Evolutionary conservation across 108 stramenopile species (phyloP).

Genomic region (Poteriospumella lacustris): DNA sequence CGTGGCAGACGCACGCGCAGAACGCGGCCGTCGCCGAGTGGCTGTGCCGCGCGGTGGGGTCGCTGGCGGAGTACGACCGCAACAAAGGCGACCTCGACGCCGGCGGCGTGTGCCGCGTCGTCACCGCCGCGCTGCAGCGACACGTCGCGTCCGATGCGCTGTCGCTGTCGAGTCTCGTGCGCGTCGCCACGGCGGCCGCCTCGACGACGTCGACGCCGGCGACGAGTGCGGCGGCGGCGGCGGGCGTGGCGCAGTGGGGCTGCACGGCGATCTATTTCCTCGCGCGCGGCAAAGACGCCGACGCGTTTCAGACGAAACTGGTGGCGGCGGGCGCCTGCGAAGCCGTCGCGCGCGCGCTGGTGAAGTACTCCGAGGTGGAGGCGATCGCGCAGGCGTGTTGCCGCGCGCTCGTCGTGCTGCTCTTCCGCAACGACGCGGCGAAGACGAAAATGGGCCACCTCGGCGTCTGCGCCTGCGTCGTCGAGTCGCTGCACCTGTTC

Average conservation of each 20-base stretch:
- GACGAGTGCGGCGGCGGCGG: too few relatives aligned
- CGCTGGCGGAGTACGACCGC: not conserved
- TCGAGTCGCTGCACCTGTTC: conserved; percentile 8
- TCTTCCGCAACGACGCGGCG: not conserved
- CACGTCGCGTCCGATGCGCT: not conserved
- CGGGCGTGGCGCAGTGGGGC: conserved; percentile 9
- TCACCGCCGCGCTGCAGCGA: not conserved
- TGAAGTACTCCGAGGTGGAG: conserved; percentile 20
- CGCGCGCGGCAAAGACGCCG: not conserved
- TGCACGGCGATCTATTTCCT: not conserved
- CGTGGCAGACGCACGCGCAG: not conserved
- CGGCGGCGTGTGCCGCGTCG: not conserved
- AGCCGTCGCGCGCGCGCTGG: not conserved
- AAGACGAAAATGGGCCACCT: not conserved
- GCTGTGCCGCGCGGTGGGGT: not conserved
- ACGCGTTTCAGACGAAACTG: not conserved
- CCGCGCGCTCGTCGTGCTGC: not conserved
- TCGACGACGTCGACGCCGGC: too few relatives aligned
- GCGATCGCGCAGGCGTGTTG: not conserved
- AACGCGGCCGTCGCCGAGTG: not conserved
- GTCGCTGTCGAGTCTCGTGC: too few relatives aligned
- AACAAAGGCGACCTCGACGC: not conserved
- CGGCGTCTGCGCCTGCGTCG: not conserved
- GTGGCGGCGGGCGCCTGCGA: conserved; percentile 25
- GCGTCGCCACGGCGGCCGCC: too few relatives aligned